Percentiles rank a stretch among this genome's conserved stretches.
phyloP scores from a whole-genome alignment of 805 yeast species.

The Candida methanosorbosa region DNA sequence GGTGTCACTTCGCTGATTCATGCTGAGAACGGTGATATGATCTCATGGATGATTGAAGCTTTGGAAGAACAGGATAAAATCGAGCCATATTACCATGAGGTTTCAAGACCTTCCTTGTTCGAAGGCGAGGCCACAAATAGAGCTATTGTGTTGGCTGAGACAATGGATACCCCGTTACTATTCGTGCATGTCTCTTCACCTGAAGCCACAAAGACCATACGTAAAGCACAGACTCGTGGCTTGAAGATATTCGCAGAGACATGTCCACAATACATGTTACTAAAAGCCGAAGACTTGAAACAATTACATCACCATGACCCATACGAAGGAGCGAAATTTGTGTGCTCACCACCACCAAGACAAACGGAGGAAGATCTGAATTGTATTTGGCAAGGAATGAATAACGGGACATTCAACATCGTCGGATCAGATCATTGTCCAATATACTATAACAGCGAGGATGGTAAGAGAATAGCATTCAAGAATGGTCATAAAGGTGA shows the following conservation, averaged over 20 bases:
- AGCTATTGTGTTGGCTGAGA: conserved; percentile 9
- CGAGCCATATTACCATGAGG: conserved; percentile 11
- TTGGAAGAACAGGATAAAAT: conserved; percentile 5
- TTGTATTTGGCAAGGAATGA: conserved; percentile 10
- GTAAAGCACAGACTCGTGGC: no score
- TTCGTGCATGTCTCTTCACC: no score
- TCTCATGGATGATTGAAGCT: conserved; percentile 11
- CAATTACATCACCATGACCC: no score
- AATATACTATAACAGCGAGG: conserved; percentile 6
- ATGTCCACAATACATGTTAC: no score
- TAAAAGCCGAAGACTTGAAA: no score
- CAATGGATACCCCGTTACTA: no score
- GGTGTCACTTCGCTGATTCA: conserved; percentile 14
- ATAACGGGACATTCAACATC: conserved; percentile 12
- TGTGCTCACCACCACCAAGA: no score
- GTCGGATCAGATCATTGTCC: conserved; percentile 13
- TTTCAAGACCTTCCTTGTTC: conserved; percentile 9
- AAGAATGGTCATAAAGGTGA: conserved; percentile 10
- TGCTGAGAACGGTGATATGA: conserved; percentile 14
- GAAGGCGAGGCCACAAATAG: conserved; percentile 13
- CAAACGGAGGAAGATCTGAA: conserved; percentile 7
- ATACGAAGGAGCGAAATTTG: no score
- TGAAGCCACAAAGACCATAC: no score
- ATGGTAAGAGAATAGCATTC: conserved; percentile 10
- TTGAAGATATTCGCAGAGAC: no score